Conservation (phyloP, 441 rosid species). For the Brassica balearica region DNA sequence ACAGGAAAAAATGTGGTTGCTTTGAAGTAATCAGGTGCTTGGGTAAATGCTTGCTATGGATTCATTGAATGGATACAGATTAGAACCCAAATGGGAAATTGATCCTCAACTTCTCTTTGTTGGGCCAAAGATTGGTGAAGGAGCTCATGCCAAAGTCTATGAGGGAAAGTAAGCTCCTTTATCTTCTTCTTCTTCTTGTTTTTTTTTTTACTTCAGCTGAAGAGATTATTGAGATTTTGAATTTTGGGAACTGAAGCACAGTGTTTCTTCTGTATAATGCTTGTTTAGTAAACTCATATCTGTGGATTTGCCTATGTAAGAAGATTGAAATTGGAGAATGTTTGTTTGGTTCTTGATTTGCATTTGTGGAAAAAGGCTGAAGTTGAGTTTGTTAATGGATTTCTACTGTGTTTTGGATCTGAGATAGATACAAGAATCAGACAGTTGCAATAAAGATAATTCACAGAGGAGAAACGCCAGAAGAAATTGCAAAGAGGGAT, state of each 20-base stretch:
- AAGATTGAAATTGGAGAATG: neutral
- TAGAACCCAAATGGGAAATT: slow-evolving; percentile 66
- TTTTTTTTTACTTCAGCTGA: neutral
- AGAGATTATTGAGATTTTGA: slow-evolving; percentile 18
- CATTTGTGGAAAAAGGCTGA: neutral
- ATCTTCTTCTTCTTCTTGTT: slow-evolving; percentile 23
- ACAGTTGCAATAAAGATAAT: slow-evolving; percentile 68
- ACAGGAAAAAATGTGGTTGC: slow-evolving; percentile 42
- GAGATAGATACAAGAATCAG: slow-evolving; percentile 59
- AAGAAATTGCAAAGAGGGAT: slow-evolving; percentile 61
- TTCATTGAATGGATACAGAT: slow-evolving; percentile 55
- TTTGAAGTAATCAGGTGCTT: slow-evolving; percentile 38
- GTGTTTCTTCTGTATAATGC: slow-evolving; percentile 14
- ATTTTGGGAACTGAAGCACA: slow-evolving; percentile 17
- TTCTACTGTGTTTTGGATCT: slow-evolving; percentile 14
- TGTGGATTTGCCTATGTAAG: slow-evolving; percentile 10
- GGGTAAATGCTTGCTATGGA: slow-evolving; percentile 56
- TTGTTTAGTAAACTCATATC: slow-evolving; percentile 15
- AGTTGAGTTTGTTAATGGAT: slow-evolving; percentile 21
- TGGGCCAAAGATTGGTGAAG: slow-evolving; percentile 75
- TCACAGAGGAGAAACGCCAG: slow-evolving; percentile 62
- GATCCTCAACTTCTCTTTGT: slow-evolving; percentile 72
- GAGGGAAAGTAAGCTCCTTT: slow-evolving; percentile 66
- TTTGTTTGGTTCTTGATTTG: neutral
- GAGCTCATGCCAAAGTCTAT: slow-evolving; percentile 78